Evolutionary conservation across 305 asterid genomes (phyloP), one percentile per base, ranked within the genome.

Genomic region (Fraxinus baroniana): DNA sequence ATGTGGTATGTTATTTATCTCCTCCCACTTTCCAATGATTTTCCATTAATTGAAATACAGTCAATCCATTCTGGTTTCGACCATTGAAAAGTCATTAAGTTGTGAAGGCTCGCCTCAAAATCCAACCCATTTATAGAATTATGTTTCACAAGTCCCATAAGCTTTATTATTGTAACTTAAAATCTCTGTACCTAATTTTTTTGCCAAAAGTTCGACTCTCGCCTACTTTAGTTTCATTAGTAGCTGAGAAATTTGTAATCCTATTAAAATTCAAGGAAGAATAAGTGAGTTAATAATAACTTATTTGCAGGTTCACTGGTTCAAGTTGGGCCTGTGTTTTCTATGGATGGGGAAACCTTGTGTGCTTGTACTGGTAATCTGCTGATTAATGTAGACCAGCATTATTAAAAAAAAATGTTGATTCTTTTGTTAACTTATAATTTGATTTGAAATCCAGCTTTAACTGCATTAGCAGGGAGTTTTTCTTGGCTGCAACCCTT

Each of bases 281-380:
- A 72, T 72, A 13, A 49, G 18, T 10, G 72, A 72, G 41, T 72
- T 74, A 55, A 26, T 75, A 24, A 30, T 52, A 73, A 37, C 49
- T 84, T 32, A 46, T 71, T 76, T 44, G 84, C 89, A 90, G 99
- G 99, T 95, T 95, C 87, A 86, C 92, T 41, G 97, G 99, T 81
- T 93, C 99, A 8, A 82, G 87, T 68, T 95, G 98, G 98, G 97
- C 94, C 70, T 86, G 92, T 39, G 15, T 90, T 37, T 89, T 92
- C 83, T 95, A 94, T 26, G 99, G 99, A 88, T 95, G 97, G 98
- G 99, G 99, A 73, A 95, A 95, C 87, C 99, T 95, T 44, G 81
- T 91, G 79, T 93, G 96, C 92, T 84, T 95, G 87, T 94, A 85
- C 88, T 84, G 94, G 99, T 95, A 91, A 84, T 64, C 74, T 71